A percentile compares a stretch with the other conserved stretches of the same genome.
phyloP scores from a whole-genome alignment of 2,329 filamentous ascomycete species.

The Epichloe uncinata region DNA sequence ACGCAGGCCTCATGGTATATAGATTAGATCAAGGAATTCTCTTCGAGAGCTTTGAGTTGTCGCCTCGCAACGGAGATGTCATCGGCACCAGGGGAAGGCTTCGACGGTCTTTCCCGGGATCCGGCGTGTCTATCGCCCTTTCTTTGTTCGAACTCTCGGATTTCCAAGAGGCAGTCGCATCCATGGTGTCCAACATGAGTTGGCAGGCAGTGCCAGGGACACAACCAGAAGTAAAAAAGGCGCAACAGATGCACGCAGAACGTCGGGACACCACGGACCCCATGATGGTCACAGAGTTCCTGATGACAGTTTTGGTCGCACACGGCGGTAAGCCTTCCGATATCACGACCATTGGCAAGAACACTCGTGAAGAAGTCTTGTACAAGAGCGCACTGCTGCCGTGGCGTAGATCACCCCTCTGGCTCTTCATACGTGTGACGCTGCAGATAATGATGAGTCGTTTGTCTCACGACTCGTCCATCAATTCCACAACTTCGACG shows the following conservation, averaged over 20 bases:
- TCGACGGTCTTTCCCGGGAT: constrained; percentile 15
- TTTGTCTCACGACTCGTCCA: constrained; percentile 1
- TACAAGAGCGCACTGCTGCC: constrained; percentile 17
- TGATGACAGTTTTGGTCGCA: constrained; percentile 24
- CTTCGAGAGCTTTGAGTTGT: constrained; percentile 23
- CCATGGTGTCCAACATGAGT: constrained; percentile 15
- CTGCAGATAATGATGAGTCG: constrained; percentile 23
- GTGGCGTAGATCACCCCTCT: constrained; percentile 40
- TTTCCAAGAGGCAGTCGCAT: constrained; percentile 9
- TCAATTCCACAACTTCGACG: constrained; percentile 1
- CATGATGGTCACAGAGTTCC: constrained; percentile 35
- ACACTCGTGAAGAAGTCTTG: constrained; percentile 40
- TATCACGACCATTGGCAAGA: constrained; percentile 29
- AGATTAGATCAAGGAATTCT: constrained; percentile 6
- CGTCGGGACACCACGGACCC: constrained; percentile 34
- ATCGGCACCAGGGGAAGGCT: constrained; percentile 18
- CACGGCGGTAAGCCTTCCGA: constrained; percentile 18
- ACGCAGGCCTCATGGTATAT: constrained; percentile 19
- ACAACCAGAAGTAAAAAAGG: constrained; percentile 26
- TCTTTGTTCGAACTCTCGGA: constrained; percentile 6
- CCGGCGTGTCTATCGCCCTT: constrained; percentile 9
- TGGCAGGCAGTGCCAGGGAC: constrained; percentile 10
- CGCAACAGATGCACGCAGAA: constrained; percentile 21
- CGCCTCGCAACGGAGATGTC: constrained; percentile 14
- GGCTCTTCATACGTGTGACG: constrained; percentile 40